A percentile compares a stretch with the other conserved stretches of the same genome.
phyloP scores from a whole-genome alignment of 257 asterid species.

The Solanum lignicaule region DNA sequence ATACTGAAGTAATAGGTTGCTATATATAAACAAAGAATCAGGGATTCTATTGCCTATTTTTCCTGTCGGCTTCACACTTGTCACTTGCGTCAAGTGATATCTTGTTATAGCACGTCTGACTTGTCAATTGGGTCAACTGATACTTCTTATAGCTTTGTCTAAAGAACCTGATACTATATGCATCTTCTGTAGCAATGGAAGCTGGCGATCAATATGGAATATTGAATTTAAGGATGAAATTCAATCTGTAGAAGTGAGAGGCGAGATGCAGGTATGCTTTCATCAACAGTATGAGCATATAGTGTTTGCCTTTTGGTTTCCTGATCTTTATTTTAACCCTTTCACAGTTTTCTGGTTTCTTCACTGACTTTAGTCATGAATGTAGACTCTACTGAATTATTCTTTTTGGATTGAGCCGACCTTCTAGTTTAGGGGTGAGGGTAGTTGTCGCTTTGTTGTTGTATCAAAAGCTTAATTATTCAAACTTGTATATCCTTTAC shows the following conservation, averaged over 20 bases:
- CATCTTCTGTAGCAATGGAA: slow-evolving; percentile 63
- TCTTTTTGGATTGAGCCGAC: background rate
- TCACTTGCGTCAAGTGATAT: background rate
- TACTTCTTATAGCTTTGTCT: background rate
- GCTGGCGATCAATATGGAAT: slow-evolving; percentile 88
- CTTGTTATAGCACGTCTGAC: background rate
- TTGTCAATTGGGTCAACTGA: background rate
- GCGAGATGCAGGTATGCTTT: slow-evolving; percentile 62
- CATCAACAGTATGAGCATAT: background rate
- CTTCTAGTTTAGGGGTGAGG: background rate
- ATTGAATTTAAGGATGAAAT: slow-evolving; percentile 64
- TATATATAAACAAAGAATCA: background rate
- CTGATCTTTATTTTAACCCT: background rate
- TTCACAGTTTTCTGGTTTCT: background rate
- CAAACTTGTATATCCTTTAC: background rate
- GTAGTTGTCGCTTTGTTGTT: background rate
- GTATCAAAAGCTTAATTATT: background rate
- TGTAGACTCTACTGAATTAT: background rate
- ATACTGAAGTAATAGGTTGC: background rate
- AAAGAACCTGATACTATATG: slow-evolving; percentile 3
- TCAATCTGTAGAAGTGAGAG: slow-evolving; percentile 70
- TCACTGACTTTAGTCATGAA: background rate
- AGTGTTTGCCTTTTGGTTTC: background rate
- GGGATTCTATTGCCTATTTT: background rate
- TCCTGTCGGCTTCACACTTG: background rate